These are phyloP conservation scores for Mycena albidolilacea DNA, from an alignment of 768 basidiomycete species.

Conservation along the genomic window DNA sequence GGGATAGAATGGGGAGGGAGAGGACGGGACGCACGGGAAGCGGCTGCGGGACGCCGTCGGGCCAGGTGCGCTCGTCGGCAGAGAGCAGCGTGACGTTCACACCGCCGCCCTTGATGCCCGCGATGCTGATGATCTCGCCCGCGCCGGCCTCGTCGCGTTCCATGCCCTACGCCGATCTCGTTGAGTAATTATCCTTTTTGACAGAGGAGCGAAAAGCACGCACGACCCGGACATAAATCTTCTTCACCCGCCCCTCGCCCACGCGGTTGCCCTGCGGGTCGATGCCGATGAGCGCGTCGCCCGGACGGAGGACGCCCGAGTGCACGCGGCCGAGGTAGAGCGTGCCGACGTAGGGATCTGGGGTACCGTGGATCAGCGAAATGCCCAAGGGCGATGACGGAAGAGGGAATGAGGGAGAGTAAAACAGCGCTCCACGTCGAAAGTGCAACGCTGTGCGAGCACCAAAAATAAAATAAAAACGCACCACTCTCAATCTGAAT, in stretches of 20 bases:
- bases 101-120: slow-evolving; percentile 63
- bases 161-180: slow-evolving; percentile 45
- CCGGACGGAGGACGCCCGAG: slow-evolving; percentile 55
- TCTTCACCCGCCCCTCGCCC: too few relatives aligned
- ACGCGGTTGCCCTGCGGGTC: too few relatives aligned
- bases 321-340: slow-evolving; percentile 64
- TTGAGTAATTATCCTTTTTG: slow-evolving; percentile 28
- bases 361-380: too few relatives aligned
- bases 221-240: too few relatives aligned
- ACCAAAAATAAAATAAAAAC: too few relatives aligned
- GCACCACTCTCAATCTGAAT: slow-evolving; percentile 61
- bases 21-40: too few relatives aligned
- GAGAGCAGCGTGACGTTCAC: slow-evolving; percentile 63
- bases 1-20: too few relatives aligned
- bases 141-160: slow-evolving; percentile 60
- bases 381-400: too few relatives aligned
- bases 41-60: too few relatives aligned
- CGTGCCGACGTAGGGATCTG: slow-evolving; percentile 63
- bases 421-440: too few relatives aligned
- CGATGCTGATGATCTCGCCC: slow-evolving; percentile 65
- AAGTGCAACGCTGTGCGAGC: too few relatives aligned
- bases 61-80: slow-evolving; percentile 58
- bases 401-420: too few relatives aligned
- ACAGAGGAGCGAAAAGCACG: slow-evolving; percentile 32
- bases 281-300: slow-evolving; percentile 57